phyloP scores from a whole-genome alignment of 352 stramenopile genomes.

The Globisporangium middletonii region DNA sequence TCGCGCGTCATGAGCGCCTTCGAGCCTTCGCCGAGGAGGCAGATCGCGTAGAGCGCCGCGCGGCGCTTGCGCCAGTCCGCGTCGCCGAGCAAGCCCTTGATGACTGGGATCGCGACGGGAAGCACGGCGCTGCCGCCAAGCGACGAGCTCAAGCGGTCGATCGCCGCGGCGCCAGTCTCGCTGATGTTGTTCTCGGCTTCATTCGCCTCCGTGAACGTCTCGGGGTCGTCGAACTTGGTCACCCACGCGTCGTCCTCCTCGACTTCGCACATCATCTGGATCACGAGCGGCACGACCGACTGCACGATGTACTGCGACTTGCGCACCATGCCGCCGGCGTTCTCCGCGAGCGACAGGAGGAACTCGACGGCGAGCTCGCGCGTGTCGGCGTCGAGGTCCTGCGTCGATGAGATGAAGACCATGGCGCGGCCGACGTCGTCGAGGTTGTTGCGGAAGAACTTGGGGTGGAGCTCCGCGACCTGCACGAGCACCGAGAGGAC shows the following conservation, averaged over 20 bases:
- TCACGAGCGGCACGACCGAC: slow-evolving; percentile 61
- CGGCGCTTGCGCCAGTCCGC: slow-evolving; percentile 70
- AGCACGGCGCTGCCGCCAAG: slow-evolving; percentile 71
- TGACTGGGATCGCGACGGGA: slow-evolving; percentile 68
- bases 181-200: slow-evolving; percentile 63
- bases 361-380: slow-evolving; percentile 80
- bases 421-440: slow-evolving; percentile 72
- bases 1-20: slow-evolving; percentile 78
- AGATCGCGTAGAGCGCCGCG: slow-evolving; percentile 71
- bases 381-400: slow-evolving; percentile 62
- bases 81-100: slow-evolving; percentile 55
- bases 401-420: slow-evolving; percentile 66
- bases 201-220: slow-evolving; percentile 61
- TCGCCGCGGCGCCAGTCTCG: slow-evolving; percentile 64
- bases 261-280: slow-evolving; percentile 78
- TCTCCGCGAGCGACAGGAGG: slow-evolving; percentile 72
- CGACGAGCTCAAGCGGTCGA: slow-evolving; percentile 69
- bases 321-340: slow-evolving; percentile 76
- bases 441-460: slow-evolving; percentile 71
- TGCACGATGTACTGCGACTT: slow-evolving; percentile 64
- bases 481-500: slow-evolving; percentile 69
- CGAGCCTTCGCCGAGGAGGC: slow-evolving; percentile 66
- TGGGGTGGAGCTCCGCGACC: slow-evolving; percentile 72
- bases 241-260: slow-evolving; percentile 70
- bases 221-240: slow-evolving; percentile 73